Conservation (phyloP, 2,329 filamentous ascomycete species). For the Arthrobotrys sphaeroides region DNA sequence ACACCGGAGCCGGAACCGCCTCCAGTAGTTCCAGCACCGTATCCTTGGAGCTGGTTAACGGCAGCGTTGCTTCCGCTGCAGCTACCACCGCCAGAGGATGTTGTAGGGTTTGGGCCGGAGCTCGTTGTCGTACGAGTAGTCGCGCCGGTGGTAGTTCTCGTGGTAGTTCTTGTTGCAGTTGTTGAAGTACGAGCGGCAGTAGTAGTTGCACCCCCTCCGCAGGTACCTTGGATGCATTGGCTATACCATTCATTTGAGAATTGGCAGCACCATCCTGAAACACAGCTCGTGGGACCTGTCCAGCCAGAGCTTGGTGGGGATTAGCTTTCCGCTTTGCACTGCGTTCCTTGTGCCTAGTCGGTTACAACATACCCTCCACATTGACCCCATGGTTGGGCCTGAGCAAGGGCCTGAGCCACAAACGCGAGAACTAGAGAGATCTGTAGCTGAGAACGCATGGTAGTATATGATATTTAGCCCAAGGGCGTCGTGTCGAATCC, state of each 20-base stretch:
- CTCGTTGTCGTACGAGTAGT: constrained; percentile 18
- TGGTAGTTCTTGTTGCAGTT: not conserved
- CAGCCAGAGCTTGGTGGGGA: constrained; percentile 54
- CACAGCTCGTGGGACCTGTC: constrained; percentile 61
- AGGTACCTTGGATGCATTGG: constrained; percentile 60
- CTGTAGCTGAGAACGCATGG: constrained; percentile 8
- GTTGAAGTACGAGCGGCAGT: not conserved
- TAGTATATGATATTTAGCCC: not conserved
- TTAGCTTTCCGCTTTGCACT: too few species aligned
- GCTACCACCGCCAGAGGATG: constrained; percentile 12
- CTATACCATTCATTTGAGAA: constrained; percentile 63
- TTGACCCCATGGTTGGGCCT: constrained; percentile 61
- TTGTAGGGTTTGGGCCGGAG: constrained; percentile 13
- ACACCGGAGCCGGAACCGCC: constrained; percentile 63
- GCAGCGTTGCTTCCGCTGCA: constrained; percentile 46
- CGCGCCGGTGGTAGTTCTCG: constrained; percentile 5
- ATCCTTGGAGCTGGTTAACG: constrained; percentile 59
- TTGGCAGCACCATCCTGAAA: constrained; percentile 62
- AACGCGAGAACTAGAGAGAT: constrained; percentile 7
- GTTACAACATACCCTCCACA: constrained; percentile 61
- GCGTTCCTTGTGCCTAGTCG: not conserved
- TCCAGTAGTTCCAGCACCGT: constrained; percentile 63
- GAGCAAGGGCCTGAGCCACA: constrained; percentile 56
- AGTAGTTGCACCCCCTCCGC: not conserved
- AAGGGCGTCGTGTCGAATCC: too few species aligned